phyloP scores from a whole-genome alignment of 805 yeast genomes.

The Yarrowia sp. region DNA sequence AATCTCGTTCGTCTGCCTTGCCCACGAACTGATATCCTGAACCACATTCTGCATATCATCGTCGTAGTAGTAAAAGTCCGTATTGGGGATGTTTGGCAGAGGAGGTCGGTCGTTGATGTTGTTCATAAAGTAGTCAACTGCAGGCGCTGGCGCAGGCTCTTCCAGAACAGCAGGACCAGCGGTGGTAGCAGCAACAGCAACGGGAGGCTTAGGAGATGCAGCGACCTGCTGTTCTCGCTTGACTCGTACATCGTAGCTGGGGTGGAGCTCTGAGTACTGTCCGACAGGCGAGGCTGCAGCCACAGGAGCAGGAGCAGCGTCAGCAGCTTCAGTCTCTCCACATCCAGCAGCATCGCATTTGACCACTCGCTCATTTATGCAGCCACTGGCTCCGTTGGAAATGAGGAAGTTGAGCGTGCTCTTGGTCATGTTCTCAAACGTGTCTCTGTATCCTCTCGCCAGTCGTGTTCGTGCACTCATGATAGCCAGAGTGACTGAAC shows the following conservation, averaged over 20 bases:
- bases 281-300: slow-evolving; percentile 8
- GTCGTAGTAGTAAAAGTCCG: slow-evolving; percentile 44
- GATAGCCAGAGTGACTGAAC: slow-evolving; percentile 67
- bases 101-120: slow-evolving; percentile 28
- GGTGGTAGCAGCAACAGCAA: neutral
- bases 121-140: slow-evolving; percentile 26
- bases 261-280: slow-evolving; percentile 34
- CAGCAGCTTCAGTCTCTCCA: slow-evolving; percentile 7
- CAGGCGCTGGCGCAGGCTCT: slow-evolving; percentile 19
- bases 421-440: slow-evolving; percentile 68
- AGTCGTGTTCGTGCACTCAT: slow-evolving; percentile 71
- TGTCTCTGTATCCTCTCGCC: slow-evolving; percentile 67
- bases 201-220: slow-evolving; percentile 12
- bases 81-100: slow-evolving; percentile 17
- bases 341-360: slow-evolving; percentile 16
- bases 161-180: slow-evolving; percentile 9
- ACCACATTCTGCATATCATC: slow-evolving; percentile 46
- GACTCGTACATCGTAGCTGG: slow-evolving; percentile 28
- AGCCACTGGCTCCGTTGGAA: slow-evolving; percentile 29
- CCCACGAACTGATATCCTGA: slow-evolving; percentile 47
- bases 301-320: slow-evolving; percentile 6
- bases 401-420: slow-evolving; percentile 45
- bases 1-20: slow-evolving; percentile 40
- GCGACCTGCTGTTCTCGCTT: slow-evolving; percentile 16
- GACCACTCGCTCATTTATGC: slow-evolving; percentile 6